phyloP scores from a whole-genome alignment of 176 grass and related monocot species.

The Carex cristatella region DNA sequence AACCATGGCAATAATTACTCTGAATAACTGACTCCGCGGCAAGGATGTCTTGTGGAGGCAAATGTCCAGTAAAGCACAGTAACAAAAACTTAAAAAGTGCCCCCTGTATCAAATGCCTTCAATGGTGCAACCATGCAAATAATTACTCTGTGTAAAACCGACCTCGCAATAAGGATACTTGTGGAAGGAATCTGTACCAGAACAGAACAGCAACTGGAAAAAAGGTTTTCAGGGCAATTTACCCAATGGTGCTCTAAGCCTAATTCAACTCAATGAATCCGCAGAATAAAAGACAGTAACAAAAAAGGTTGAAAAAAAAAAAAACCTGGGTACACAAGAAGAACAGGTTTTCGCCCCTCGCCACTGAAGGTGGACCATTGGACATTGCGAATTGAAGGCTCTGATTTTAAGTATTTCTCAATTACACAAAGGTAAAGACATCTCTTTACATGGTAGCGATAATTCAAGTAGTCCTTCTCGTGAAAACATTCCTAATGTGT shows the following conservation, averaged over 20 bases:
- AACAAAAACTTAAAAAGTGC: neutral
- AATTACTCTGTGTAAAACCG: neutral
- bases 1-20: neutral
- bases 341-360: slow-evolving; percentile 84
- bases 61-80: neutral
- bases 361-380: slow-evolving; percentile 73
- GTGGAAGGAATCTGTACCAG: neutral
- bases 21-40: neutral
- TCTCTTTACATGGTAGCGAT: slow-evolving; percentile 91
- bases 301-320: slow-evolving; percentile 21
- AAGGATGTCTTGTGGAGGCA: slow-evolving; percentile 9
- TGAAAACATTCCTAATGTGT: slow-evolving; percentile 75
- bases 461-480: slow-evolving; percentile 89
- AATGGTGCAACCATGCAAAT: neutral
- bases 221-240: neutral
- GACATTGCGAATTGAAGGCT: slow-evolving; percentile 38
- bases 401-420: slow-evolving; percentile 57
- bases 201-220: neutral
- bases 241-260: slow-evolving; percentile 2
- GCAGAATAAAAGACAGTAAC: neutral
- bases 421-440: slow-evolving; percentile 75
- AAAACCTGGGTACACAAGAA: slow-evolving; percentile 81
- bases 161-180: neutral
- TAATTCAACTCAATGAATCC: neutral
- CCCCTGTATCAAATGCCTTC: neutral